phyloP scores from a whole-genome alignment of 139 green algal genomes.

The Chlamydomonas incerta region DNA sequence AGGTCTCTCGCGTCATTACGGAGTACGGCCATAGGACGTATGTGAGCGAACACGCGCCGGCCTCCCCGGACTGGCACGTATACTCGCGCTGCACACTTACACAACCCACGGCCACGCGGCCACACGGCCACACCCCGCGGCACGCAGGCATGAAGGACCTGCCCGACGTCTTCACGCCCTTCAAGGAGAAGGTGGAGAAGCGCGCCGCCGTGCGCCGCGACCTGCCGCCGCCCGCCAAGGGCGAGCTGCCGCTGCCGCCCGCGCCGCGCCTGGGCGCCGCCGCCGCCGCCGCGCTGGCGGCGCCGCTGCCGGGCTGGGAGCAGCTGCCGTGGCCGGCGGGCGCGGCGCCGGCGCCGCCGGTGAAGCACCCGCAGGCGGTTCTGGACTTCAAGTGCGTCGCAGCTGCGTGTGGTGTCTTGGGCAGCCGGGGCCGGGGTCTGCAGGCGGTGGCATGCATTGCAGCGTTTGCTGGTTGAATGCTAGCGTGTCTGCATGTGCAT shows the following conservation, averaged over 20 bases:
- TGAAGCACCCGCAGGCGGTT: slow-evolving; percentile 62
- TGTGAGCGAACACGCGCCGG: too few relatives aligned
- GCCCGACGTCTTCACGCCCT: slow-evolving; percentile 95
- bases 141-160: slow-evolving; percentile 62
- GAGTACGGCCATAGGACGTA: too few relatives aligned
- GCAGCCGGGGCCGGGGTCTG: too few relatives aligned
- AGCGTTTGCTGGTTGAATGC: too few relatives aligned
- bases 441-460: too few relatives aligned
- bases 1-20: too few relatives aligned
- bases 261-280: neutral
- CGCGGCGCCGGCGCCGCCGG: slow-evolving; percentile 19
- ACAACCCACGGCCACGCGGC: too few relatives aligned
- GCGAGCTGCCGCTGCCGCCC: slow-evolving; percentile 71
- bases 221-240: slow-evolving; percentile 61
- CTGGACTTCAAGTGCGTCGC: slow-evolving; percentile 76
- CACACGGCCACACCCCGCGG: too few relatives aligned
- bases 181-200: slow-evolving; percentile 75
- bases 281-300: slow-evolving; percentile 23
- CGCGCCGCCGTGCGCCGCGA: slow-evolving; percentile 54
- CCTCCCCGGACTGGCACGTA: too few relatives aligned
- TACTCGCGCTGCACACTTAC: too few relatives aligned
- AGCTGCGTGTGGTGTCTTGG: too few relatives aligned
- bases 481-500: too few relatives aligned
- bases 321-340: slow-evolving; percentile 57
- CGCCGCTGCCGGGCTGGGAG: slow-evolving; percentile 35